Evolutionary conservation across 305 asterid genomes (phyloP).

Genomic region (Coffea humblotiana): DNA sequence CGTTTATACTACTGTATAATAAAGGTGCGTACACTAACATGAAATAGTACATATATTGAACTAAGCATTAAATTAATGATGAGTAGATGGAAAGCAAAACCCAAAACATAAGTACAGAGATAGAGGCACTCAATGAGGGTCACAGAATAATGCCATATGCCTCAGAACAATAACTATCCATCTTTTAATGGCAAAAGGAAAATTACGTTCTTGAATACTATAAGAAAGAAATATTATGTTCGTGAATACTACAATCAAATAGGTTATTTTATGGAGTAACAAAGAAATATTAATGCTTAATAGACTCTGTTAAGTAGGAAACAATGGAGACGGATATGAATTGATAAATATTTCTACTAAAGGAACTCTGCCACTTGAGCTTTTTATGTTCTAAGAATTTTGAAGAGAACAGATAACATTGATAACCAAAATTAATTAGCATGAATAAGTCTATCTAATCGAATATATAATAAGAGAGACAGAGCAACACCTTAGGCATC

Average conservation of each 20-base stretch:
- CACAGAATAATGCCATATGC: neutral
- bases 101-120: neutral
- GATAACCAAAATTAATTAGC: neutral
- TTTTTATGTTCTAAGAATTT: too few species aligned
- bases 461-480: neutral
- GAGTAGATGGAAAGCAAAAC: neutral
- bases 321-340: neutral
- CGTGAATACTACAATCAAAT: neutral
- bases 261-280: too few species aligned
- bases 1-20: neutral
- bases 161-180: neutral
- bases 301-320: neutral
- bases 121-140: neutral
- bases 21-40: neutral
- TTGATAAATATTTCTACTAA: neutral
- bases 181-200: neutral
- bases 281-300: too few species aligned
- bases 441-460: neutral
- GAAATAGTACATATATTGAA: neutral
- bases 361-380: neutral
- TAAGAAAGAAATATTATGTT: neutral
- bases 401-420: neutral
- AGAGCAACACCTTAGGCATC: slow-evolving; percentile 85
- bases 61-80: neutral
- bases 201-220: neutral